Base-by-base conservation (phyloP, 73 alveolate species). In the Paramecium caudatum region DNA sequence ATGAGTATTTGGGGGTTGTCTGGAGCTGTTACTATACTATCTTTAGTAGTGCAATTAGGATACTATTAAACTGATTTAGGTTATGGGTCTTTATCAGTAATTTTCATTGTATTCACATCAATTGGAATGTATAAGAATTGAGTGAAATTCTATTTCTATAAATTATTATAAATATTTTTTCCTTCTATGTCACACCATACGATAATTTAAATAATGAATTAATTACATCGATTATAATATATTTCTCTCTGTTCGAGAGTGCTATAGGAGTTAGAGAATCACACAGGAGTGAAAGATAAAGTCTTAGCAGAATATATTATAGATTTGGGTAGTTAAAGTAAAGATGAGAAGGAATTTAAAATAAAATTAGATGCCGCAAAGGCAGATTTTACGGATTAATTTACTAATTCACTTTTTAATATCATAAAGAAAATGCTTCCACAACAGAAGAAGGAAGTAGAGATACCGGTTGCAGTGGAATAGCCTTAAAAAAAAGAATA, bases 251-350 rank as follows among this genome's bases (percentile, higher is more conserved):
- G 91, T 13, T 63, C 94, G 32, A 41, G 82, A 61, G 95, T 91
- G 61, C 32, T 68, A 37, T 45, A 90, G 78, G 82, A 82, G 34
- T 81, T 91, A 17, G 85, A 85, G 50, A 80, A 80, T 47, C 55
- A 91, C 9, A 47, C 83, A 45, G 95, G 95, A 32, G 81, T 91
- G 5, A 61, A 69, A 46, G 93, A 88, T 74, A 90, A 91, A 80
- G 93, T 45, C 17, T 33, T 91, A 37, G 97, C 96, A 12, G 99
- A 95, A 68, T 96, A 84, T 88, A 46, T 94, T 47, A 83, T 96
- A 3, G 94, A 95, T 46, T 82, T 95, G 62, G 95, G 93, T 32
- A 93, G 78, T 27, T 33, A 91, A 33, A 83, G 95, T n/a, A 85
- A 41, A 17, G 83, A 61, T 46, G 91, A 70, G 8, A 80, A 90